Percentiles rank a stretch among this genome's conserved stretches.
These are phyloP conservation scores for Pseudozyma pruni DNA, from an alignment of 1,284 basidiomycete species.

Conservation along the genomic window DNA sequence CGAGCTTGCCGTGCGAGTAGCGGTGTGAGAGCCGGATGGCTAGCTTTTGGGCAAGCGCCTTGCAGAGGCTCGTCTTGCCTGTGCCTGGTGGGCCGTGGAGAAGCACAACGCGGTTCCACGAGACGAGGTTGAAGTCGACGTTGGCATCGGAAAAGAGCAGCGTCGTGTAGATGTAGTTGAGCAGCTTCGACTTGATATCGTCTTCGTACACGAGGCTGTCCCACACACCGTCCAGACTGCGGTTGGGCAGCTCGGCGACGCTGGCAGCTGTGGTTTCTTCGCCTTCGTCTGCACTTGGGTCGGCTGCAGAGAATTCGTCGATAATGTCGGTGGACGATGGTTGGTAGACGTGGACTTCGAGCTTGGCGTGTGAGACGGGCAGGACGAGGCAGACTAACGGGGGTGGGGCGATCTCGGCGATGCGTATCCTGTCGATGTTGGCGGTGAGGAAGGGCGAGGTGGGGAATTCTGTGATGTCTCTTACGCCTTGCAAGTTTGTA, in stretches of 20 bases:
- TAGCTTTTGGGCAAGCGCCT: constrained; percentile 93
- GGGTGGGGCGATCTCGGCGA: constrained; percentile 73
- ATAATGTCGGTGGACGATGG: constrained; percentile 77
- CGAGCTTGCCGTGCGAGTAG: constrained; percentile 85
- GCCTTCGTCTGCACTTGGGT: constrained; percentile 72
- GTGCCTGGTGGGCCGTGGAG: constrained; percentile 97
- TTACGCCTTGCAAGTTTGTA: constrained; percentile 73
- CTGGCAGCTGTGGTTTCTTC: constrained; percentile 80
- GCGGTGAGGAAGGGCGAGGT: constrained; percentile 74
- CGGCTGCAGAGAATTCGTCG: constrained; percentile 79
- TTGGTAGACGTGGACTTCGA: constrained; percentile 83
- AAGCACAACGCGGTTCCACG: constrained; percentile 93
- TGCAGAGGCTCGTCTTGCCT: constrained; percentile 94
- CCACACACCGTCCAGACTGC: constrained; percentile 87
- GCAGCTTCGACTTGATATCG: constrained; percentile 85
- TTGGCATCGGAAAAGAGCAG: constrained; percentile 86
- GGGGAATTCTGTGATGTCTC: constrained; percentile 77
- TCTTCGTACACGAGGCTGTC: constrained; percentile 85
- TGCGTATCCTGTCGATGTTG: constrained; percentile 81
- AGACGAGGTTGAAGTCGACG: constrained; percentile 89
- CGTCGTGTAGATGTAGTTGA: constrained; percentile 94
- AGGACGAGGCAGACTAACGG: not conserved
- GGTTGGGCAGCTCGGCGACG: constrained; percentile 84
- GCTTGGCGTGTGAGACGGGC: constrained; percentile 27
- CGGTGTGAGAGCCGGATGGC: constrained; percentile 86